Percentiles rank a stretch among this genome's conserved stretches.
Evolutionary conservation across 331 rosid species (phyloP).

Genomic region (Phaseolus coccineus): DNA sequence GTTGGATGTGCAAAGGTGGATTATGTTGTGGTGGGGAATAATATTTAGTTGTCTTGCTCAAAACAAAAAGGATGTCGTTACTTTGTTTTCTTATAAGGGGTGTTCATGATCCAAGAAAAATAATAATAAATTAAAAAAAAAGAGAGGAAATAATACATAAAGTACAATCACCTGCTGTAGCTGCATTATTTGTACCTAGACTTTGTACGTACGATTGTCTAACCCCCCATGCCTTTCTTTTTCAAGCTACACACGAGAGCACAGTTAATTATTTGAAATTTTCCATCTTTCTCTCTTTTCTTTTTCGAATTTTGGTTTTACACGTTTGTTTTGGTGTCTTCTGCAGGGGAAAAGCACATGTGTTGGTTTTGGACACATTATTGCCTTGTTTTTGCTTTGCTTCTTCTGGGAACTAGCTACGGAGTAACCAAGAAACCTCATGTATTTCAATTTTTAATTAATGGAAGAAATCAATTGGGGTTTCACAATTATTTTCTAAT

Average conservation of each 20-base stretch:
- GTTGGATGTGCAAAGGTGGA: slow-evolving; percentile 45
- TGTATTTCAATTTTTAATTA: neutral
- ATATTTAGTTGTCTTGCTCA: slow-evolving; percentile 48
- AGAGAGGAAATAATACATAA: neutral
- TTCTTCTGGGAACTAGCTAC: neutral
- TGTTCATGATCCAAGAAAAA: slow-evolving; percentile 44
- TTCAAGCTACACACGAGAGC: slow-evolving; percentile 31
- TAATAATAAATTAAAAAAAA: neutral
- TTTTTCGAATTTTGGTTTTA: neutral
- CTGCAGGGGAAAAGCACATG: slow-evolving; percentile 39
- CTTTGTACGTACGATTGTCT: slow-evolving; percentile 35
- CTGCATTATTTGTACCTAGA: slow-evolving; percentile 36
- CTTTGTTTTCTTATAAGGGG: slow-evolving; percentile 33
- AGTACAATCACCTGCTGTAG: slow-evolving; percentile 21
- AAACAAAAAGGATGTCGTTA: slow-evolving; percentile 48
- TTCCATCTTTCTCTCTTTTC: neutral
- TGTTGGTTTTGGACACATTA: slow-evolving; percentile 29
- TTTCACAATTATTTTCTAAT: neutral
- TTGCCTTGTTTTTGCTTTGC: slow-evolving; percentile 19
- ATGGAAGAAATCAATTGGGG: neutral
- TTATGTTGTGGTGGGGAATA: slow-evolving; percentile 42
- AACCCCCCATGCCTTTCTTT: slow-evolving; percentile 11
- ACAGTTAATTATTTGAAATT: slow-evolving; percentile 23
- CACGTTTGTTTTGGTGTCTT: slow-evolving; percentile 22
- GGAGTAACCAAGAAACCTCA: neutral